phyloP scores from a whole-genome alignment of 2,329 filamentous ascomycete genomes.

The Penicillium vulpinum region DNA sequence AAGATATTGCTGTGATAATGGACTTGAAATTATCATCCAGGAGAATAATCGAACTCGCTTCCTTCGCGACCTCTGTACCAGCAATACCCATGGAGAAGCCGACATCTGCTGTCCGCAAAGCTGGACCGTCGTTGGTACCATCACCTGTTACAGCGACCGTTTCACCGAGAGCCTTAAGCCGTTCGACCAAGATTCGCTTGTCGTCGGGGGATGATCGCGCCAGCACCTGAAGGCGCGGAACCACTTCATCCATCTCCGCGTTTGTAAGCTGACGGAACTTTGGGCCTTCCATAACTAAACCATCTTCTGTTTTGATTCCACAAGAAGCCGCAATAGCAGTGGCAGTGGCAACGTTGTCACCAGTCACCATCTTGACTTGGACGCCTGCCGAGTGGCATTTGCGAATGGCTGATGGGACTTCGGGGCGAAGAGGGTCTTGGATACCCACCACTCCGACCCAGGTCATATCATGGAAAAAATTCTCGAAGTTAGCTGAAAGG shows the following conservation, averaged over 20 bases:
- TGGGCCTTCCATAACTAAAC: conserved; percentile 68
- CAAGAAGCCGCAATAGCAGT: conserved; percentile 73
- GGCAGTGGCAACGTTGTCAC: conserved; percentile 69
- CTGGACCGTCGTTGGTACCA: conserved; percentile 66
- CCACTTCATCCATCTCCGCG: conserved; percentile 57
- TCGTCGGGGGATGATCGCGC: conserved; percentile 67
- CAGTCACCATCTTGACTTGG: conserved; percentile 72
- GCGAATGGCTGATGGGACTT: conserved; percentile 66
- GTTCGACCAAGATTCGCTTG: conserved; percentile 63
- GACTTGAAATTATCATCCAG: conserved; percentile 66
- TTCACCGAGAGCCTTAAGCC: conserved; percentile 62
- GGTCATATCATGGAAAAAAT: conserved; percentile 70
- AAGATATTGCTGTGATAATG: conserved; percentile 66
- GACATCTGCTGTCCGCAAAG: conserved; percentile 65
- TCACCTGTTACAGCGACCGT: conserved; percentile 65
- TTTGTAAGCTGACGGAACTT: conserved; percentile 64
- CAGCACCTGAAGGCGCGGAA: conserved; percentile 63
- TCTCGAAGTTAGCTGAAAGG: conserved; percentile 62
- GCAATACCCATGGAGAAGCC: conserved; percentile 69
- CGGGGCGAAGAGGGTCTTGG: conserved; percentile 69
- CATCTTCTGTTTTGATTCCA: conserved; percentile 63
- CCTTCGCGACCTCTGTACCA: conserved; percentile 67
- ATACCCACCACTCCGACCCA: conserved; percentile 73
- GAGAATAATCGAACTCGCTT: conserved; percentile 67
- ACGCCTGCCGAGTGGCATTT: conserved; percentile 69